phyloP scores from a whole-genome alignment of 2,329 filamentous ascomycete species.

The Phyllosticta capitalensis region DNA sequence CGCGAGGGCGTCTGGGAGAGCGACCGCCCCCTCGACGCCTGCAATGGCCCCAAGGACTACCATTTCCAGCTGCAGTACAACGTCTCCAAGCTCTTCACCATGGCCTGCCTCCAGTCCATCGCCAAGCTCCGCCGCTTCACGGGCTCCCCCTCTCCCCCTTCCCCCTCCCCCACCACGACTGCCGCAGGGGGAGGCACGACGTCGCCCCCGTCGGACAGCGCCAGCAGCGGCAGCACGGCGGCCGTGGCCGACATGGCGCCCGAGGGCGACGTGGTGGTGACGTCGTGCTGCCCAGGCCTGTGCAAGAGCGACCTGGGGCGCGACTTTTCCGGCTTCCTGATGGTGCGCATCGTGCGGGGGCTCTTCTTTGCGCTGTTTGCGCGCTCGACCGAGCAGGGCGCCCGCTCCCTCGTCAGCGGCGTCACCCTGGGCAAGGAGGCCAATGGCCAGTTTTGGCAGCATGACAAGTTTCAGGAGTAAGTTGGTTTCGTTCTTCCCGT shows the following conservation, averaged over 20 bases:
- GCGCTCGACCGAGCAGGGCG: slow-evolving; percentile 32
- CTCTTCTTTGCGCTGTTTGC: slow-evolving; percentile 21
- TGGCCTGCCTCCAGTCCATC: slow-evolving; percentile 12
- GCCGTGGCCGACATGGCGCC: background rate
- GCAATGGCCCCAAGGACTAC: background rate
- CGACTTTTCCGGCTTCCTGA: slow-evolving; percentile 15
- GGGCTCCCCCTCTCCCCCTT: slow-evolving; percentile 10
- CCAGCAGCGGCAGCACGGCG: slow-evolving; percentile 13
- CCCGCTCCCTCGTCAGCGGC: slow-evolving; percentile 31
- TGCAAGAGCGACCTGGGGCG: slow-evolving; percentile 13
- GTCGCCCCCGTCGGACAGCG: slow-evolving; percentile 12
- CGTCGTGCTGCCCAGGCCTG: slow-evolving; percentile 13
- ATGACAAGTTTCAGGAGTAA: slow-evolving; percentile 23
- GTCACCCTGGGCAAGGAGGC: slow-evolving; percentile 23
- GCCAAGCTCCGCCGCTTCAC: background rate
- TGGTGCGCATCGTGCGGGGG: slow-evolving; percentile 12
- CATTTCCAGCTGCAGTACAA: slow-evolving; percentile 18
- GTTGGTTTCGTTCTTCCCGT: background rate
- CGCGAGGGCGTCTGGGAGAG: background rate
- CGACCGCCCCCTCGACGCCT: background rate
- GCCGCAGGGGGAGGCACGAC: no score
- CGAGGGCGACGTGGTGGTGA: slow-evolving; percentile 11
- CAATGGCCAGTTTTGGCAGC: slow-evolving; percentile 28
- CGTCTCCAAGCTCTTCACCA: slow-evolving; percentile 27
- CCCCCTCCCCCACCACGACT: slow-evolving; percentile 8